Evolutionary conservation across 768 basidiomycete genomes (phyloP).

Genomic region (Lactarius deliciosus): DNA sequence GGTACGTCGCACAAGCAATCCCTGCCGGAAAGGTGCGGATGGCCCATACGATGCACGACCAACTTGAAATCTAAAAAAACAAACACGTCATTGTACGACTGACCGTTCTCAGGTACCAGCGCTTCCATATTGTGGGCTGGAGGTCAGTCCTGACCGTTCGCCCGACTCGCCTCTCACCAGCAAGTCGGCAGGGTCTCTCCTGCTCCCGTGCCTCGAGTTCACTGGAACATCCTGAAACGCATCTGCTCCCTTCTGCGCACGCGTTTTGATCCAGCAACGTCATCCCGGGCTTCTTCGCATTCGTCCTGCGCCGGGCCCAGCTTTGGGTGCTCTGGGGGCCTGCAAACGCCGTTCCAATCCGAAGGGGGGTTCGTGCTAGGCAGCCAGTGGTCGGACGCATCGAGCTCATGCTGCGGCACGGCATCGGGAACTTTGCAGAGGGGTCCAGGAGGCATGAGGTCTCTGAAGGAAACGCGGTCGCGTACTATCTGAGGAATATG

Average conservation of each 20-base stretch:
- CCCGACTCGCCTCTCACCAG: conserved; percentile 43
- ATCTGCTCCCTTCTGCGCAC: conserved; percentile 54
- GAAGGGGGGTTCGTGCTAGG: conserved; percentile 45
- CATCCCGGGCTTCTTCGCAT: conserved; percentile 40
- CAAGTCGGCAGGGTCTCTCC: conserved; percentile 64
- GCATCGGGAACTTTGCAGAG: neutral
- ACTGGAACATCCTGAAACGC: conserved; percentile 48
- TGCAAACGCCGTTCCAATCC: conserved; percentile 51
- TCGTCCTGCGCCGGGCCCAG: conserved; percentile 40
- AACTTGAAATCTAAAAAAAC: neutral
- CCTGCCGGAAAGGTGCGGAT: conserved; percentile 58
- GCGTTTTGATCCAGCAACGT: conserved; percentile 57
- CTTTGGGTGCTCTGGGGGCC: conserved; percentile 46
- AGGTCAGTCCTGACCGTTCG: conserved; percentile 51
- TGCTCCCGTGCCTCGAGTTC: conserved; percentile 56
- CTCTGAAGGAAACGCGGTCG: neutral
- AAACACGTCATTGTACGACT: neutral
- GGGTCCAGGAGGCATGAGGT: neutral
- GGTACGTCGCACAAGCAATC: conserved; percentile 67
- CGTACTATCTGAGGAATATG: neutral
- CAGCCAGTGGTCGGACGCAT: conserved; percentile 43
- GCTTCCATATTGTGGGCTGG: conserved; percentile 57
- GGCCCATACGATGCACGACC: neutral
- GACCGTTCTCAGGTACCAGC: conserved; percentile 48
- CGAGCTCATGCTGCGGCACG: neutral